Percentiles rank a stretch among this genome's conserved stretches.
phyloP scores from a whole-genome alignment of 805 yeast genomes.

The Ogataea allantospora region DNA sequence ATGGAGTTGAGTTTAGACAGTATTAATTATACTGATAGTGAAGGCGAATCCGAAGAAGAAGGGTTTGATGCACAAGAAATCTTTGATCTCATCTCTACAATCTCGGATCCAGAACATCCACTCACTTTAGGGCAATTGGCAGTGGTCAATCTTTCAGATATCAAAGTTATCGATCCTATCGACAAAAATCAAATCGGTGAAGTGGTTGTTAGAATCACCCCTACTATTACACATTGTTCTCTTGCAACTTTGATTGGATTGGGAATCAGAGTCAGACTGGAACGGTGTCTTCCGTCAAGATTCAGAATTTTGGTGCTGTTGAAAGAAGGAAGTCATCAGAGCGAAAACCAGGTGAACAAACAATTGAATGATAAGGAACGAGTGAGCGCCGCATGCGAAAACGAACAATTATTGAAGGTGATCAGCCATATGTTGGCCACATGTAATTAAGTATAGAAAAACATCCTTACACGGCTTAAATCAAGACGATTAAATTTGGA shows the following conservation, averaged over 20 bases:
- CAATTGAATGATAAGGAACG: slow-evolving; percentile 97
- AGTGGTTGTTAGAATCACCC: slow-evolving; percentile 82
- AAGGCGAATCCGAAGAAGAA: slow-evolving; percentile 9
- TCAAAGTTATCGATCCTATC: slow-evolving; percentile 61
- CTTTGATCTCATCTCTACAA: slow-evolving; percentile 78
- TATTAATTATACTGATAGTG: slow-evolving; percentile 4
- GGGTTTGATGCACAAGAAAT: slow-evolving; percentile 87
- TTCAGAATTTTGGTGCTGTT: slow-evolving; percentile 76
- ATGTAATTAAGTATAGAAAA: slow-evolving; percentile 44
- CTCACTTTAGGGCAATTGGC: slow-evolving; percentile 90
- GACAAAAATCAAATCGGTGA: slow-evolving; percentile 59
- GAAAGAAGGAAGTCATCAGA: slow-evolving; percentile 92
- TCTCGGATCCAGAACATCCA: slow-evolving; percentile 98
- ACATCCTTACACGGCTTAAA: slow-evolving; percentile 5
- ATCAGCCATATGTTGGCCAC: slow-evolving; percentile 88
- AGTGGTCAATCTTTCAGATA: slow-evolving; percentile 84
- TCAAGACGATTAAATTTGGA: not conserved
- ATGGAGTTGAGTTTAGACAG: slow-evolving; percentile 35
- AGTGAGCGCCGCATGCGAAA: slow-evolving; percentile 98
- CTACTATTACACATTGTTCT: slow-evolving; percentile 97
- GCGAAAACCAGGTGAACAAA: slow-evolving; percentile 93
- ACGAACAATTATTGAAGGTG: slow-evolving; percentile 86
- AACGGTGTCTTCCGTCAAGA: slow-evolving; percentile 82
- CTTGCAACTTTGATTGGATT: slow-evolving; percentile 93
- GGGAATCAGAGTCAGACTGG: slow-evolving; percentile 89